Conservation (phyloP, 345 rosid genomes). For the Arabidopsis thaliana region TAIR10.1 NC_003074.8:9721501-9722000, state of each 20-base stretch:
- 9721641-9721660: neutral
- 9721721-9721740: neutral
- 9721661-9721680: neutral
- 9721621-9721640: neutral
- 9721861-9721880: neutral
- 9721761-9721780: neutral
- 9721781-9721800: neutral
- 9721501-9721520: conserved; percentile 37
- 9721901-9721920: neutral
- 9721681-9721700: no score
- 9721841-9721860: neutral
- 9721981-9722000: conserved; percentile 31
- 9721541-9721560: neutral
- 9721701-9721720: neutral
- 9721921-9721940: neutral
- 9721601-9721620: neutral
- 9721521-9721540: conserved; percentile 8
- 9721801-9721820: neutral
- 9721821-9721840: neutral
- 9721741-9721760: neutral
- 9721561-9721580: neutral
- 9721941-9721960: conserved; percentile 17
- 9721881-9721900: neutral
- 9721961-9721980: conserved; percentile 32
- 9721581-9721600: neutral